Conservation (phyloP, 1,139 yeast species). For the Meyerozyma athensensis region DNA sequence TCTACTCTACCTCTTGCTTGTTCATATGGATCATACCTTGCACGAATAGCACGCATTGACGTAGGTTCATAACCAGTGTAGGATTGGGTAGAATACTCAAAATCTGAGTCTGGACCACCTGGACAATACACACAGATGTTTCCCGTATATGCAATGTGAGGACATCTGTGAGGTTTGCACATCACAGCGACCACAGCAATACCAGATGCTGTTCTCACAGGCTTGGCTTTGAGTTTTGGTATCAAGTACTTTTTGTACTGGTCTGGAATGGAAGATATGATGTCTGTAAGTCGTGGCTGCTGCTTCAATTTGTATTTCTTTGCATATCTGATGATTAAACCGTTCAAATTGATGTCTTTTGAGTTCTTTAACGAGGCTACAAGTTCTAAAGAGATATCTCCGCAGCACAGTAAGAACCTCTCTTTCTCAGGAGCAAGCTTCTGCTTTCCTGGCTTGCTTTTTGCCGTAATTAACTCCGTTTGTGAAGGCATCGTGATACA, state of each 20-base stretch:
- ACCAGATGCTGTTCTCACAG: slow-evolving; percentile 97
- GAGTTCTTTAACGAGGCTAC: slow-evolving; percentile 72
- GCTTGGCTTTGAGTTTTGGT: slow-evolving; percentile 94
- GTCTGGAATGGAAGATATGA: slow-evolving; percentile 92
- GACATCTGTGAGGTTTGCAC: slow-evolving; percentile 99
- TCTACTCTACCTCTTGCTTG: slow-evolving; percentile 98
- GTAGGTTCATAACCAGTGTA: slow-evolving; percentile 99
- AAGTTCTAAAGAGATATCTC: slow-evolving; percentile 85
- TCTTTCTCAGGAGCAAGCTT: slow-evolving; percentile 84
- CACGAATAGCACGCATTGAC: slow-evolving; percentile 96
- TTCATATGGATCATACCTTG: slow-evolving; percentile 96
- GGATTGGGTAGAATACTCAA: slow-evolving; percentile 95
- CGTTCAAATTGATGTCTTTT: slow-evolving; percentile 85
- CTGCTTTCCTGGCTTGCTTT: slow-evolving; percentile 35
- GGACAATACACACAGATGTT: slow-evolving; percentile 98
- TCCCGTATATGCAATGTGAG: slow-evolving; percentile 98
- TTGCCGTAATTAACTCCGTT: background rate
- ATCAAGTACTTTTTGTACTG: slow-evolving; percentile 86
- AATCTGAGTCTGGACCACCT: slow-evolving; percentile 98
- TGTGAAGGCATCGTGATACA: background rate
- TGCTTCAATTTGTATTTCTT: slow-evolving; percentile 86
- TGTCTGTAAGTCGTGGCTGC: slow-evolving; percentile 94
- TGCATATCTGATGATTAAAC: slow-evolving; percentile 77
- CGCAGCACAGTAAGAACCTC: slow-evolving; percentile 86
- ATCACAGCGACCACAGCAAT: slow-evolving; percentile 98